Conservation (phyloP, 2,329 filamentous ascomycete species). For the Harringtonia aguacate region DNA sequence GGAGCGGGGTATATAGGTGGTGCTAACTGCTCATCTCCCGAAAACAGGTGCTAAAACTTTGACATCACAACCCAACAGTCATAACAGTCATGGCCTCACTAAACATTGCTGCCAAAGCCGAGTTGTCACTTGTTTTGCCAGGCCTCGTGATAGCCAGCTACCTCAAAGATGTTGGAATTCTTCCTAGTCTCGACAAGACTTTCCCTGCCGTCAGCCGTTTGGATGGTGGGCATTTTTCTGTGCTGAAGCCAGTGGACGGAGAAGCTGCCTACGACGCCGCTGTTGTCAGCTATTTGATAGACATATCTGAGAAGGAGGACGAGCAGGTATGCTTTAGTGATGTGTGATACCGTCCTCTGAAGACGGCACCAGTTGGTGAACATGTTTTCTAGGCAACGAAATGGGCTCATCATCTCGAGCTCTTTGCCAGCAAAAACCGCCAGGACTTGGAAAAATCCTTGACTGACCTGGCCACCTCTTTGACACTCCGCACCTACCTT, state of each 20-base stretch:
- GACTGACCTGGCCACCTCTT: constrained; percentile 70
- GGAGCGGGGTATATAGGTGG: too few species aligned
- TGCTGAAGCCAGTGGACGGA: neutral
- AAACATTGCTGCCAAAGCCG: constrained; percentile 1
- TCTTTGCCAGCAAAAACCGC: constrained; percentile 45
- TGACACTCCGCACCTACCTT: constrained; percentile 78
- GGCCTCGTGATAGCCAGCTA: neutral
- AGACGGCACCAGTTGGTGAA: neutral
- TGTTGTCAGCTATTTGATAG: neutral
- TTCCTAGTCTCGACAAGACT: neutral
- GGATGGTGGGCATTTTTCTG: neutral
- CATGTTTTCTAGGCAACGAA: neutral
- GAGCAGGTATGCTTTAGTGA: neutral
- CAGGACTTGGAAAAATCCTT: constrained; percentile 68
- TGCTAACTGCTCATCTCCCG: too few species aligned
- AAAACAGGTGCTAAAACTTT: too few species aligned
- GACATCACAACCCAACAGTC: too few species aligned
- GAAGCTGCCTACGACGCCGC: neutral
- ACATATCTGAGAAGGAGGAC: neutral
- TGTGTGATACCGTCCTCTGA: neutral
- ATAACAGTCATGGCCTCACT: neutral
- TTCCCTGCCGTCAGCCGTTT: neutral
- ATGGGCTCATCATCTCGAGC: neutral
- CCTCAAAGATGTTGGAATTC: neutral
- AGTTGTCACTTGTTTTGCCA: neutral